Percentiles rank a stretch among this genome's conserved stretches.
Conservation (phyloP, 108 stramenopile species). For the Cyclotella cryptica region DNA sequence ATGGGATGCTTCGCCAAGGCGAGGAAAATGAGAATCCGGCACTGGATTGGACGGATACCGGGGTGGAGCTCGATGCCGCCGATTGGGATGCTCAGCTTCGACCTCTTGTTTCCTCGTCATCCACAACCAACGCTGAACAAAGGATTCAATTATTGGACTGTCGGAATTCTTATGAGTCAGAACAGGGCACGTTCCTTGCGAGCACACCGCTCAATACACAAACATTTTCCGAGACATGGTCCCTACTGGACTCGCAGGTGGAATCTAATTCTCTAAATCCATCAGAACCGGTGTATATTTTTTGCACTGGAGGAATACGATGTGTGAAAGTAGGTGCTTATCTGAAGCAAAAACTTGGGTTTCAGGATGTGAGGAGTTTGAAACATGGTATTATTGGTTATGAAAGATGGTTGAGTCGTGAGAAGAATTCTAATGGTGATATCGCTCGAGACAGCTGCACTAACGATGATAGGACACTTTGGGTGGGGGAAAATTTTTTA, state of each 20-base stretch:
- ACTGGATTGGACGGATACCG: constrained; percentile 66
- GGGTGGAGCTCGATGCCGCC: constrained; percentile 50
- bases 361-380: constrained; percentile 73
- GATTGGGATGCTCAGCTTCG: constrained; percentile 64
- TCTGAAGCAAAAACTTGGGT: constrained; percentile 75
- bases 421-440: neutral
- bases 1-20: constrained; percentile 39
- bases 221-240: constrained; percentile 79
- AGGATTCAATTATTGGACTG: constrained; percentile 60
- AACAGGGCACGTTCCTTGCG: constrained; percentile 67
- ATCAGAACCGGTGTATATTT: constrained; percentile 67
- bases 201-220: constrained; percentile 72
- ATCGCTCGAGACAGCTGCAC: neutral
- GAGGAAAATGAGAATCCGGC: neutral
- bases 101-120: neutral
- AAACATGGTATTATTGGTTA: constrained; percentile 84
- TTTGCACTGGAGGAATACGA: constrained; percentile 91
- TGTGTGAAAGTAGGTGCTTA: constrained; percentile 88
- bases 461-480: constrained; percentile 34
- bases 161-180: constrained; percentile 79
- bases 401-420: constrained; percentile 45
- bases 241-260: constrained; percentile 52
- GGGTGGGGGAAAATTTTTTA: constrained; percentile 67
- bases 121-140: neutral
- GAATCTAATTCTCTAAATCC: constrained; percentile 55